A percentile compares a stretch with the other conserved stretches of the same genome.
Conservation (phyloP, 805 yeast genomes). For the Danielia reshetovae region DNA sequence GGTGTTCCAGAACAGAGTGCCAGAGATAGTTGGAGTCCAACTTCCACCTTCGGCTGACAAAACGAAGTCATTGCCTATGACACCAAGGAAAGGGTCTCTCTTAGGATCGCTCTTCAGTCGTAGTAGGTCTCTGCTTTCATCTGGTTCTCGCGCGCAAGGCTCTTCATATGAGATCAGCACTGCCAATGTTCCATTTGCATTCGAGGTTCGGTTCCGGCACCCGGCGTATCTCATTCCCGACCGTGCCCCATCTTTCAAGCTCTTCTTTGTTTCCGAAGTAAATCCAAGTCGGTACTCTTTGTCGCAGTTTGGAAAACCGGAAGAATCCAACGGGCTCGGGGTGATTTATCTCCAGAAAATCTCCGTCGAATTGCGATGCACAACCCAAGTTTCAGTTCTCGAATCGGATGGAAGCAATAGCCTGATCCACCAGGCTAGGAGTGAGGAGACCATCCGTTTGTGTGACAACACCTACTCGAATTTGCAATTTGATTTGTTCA, state of each 20-base stretch:
- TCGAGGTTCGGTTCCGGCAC: constrained; percentile 47
- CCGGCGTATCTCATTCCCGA: constrained; percentile 47
- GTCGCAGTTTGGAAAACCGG: constrained; percentile 29
- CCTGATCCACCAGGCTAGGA: constrained; percentile 25
- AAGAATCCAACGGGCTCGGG: constrained; percentile 46
- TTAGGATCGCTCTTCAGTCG: constrained; percentile 10
- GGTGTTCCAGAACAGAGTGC: constrained; percentile 32
- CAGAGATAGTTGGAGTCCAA: constrained; percentile 44
- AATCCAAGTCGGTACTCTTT: constrained; percentile 29
- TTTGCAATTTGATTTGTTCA: constrained; percentile 36
- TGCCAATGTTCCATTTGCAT: constrained; percentile 37
- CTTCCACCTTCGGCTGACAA: too few species aligned
- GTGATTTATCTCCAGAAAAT: constrained; percentile 37
- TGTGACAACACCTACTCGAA: constrained; percentile 33
- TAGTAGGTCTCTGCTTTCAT: too few species aligned
- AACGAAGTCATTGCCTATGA: constrained; percentile 11
- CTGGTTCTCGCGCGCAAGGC: too few species aligned
- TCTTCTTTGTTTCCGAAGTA: constrained; percentile 26
- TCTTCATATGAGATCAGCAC: too few species aligned
- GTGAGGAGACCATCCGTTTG: constrained; percentile 22
- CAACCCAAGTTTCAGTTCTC: constrained; percentile 22
- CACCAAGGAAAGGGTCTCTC: constrained; percentile 16
- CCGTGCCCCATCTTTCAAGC: constrained; percentile 31
- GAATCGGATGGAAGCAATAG: constrained; percentile 18
- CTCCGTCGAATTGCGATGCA: constrained; percentile 25